Base-by-base conservation (phyloP, 768 basidiomycete species). In the Leccinum ochraceum region DNA sequence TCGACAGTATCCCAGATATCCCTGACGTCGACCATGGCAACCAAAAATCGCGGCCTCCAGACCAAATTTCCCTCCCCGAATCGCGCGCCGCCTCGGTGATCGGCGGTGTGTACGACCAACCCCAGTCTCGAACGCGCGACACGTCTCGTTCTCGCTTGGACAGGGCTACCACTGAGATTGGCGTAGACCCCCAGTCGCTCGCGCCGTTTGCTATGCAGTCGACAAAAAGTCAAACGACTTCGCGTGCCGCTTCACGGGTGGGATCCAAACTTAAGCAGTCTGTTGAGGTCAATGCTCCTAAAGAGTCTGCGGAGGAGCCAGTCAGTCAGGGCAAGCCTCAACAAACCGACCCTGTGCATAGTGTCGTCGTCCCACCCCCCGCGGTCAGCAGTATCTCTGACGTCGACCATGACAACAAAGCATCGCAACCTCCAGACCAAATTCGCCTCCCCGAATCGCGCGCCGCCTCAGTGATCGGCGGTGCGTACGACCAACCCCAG, bases 11-110 rank as follows among this genome's bases (percentile, higher is more conserved):
- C 9, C 59, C 60, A 17, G 53, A 65, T 22, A 65, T 72, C 8
- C 60, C 63, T n/a, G 70, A 74, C 22, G 39, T 60, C 8, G 65
- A 64, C 52, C 49, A 28, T 30, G 51, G 6, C 54, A 39, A 44
- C 14, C 59, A 37, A 36, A 10, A 10, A 53, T 58, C 67, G 24
- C 56, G 26, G 17, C 58, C n/a, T 6, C 67, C 72, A 39, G 66
- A 65, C 1, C 60, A 61, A 54, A 57, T 74, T 4, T 66, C 72
- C 17, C 67, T 74, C 17, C 72, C 73, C 14, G 57, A 62, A 46
- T 72, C 74, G 20, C 72, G 73, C 5, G 72, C 73, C 1, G 69
- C 63, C 17, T 74, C 74, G 2, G 74, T 67, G 54, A 64, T 74
- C 7, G 74, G 69, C 16, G 64, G 72, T 14, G 58, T 70, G 14